Conservation (phyloP, 176 grass and related monocot genomes). For the Carex myosuroides region DNA sequence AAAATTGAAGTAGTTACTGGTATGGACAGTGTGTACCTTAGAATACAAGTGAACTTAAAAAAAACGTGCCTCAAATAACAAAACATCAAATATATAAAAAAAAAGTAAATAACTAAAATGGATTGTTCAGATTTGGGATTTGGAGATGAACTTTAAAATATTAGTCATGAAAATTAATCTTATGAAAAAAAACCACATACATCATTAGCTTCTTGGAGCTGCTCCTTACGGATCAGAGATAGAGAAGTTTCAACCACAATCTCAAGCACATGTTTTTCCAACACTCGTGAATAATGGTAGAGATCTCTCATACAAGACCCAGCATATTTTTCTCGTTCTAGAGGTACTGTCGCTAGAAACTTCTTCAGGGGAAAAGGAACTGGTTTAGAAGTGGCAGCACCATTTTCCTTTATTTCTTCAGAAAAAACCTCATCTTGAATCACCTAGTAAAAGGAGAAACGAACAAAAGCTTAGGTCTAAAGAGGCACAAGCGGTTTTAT, state of each 20-base stretch:
- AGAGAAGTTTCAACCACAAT: conserved; percentile 66
- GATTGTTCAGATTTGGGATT: background rate
- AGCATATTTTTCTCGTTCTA: conserved; percentile 24
- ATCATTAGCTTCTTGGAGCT: conserved; percentile 78
- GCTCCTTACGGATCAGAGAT: conserved; percentile 64
- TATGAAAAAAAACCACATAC: conserved; percentile 33
- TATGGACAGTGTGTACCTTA: background rate
- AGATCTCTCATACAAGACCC: conserved; percentile 73
- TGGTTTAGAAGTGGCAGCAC: conserved; percentile 39
- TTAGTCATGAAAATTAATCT: background rate
- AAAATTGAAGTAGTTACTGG: background rate
- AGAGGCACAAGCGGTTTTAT: background rate
- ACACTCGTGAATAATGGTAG: conserved; percentile 71
- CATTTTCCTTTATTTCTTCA: conserved; percentile 74
- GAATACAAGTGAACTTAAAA: background rate
- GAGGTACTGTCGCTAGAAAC: conserved; percentile 60
- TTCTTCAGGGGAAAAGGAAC: conserved; percentile 68
- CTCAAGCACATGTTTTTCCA: conserved; percentile 73
- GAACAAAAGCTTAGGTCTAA: background rate
- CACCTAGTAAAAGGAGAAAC: conserved; percentile 25
- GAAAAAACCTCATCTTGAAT: conserved; percentile 62
- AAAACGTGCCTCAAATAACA: background rate
- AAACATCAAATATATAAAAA: background rate
- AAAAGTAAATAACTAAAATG: conserved; percentile 20
- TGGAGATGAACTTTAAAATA: background rate